phyloP scores from a whole-genome alignment of 2,329 filamentous ascomycete species.

The Cladosporium sp. region DNA sequence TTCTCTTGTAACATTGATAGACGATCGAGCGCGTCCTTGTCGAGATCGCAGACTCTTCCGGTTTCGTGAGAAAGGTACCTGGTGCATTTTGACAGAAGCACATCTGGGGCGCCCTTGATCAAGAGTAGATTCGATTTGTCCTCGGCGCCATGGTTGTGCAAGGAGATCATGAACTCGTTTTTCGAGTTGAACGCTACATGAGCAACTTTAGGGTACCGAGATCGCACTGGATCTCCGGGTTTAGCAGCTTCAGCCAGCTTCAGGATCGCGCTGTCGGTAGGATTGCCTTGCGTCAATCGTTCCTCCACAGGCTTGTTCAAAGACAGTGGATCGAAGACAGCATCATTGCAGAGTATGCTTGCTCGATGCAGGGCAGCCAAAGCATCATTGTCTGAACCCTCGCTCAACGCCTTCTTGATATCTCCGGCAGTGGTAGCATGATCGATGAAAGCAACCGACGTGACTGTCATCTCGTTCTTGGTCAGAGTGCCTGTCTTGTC shows the following conservation, averaged over 20 bases:
- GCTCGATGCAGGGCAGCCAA: constrained; percentile 28
- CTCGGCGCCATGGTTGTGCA: constrained; percentile 15
- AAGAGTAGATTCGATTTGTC: constrained; percentile 23
- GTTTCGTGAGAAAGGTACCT: neutral
- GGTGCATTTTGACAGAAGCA: constrained; percentile 23
- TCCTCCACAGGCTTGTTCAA: constrained; percentile 33
- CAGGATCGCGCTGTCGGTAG: constrained; percentile 42
- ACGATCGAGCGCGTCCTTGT: constrained; percentile 29
- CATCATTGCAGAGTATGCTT: constrained; percentile 41
- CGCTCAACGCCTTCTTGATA: constrained; percentile 23
- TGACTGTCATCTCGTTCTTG: constrained; percentile 45
- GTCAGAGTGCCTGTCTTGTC: constrained; percentile 44
- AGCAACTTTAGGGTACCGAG: constrained; percentile 29
- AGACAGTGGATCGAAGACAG: constrained; percentile 39
- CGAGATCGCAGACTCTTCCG: constrained; percentile 34
- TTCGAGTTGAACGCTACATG: constrained; percentile 50
- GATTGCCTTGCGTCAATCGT: constrained; percentile 39
- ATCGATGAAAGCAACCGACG: constrained; percentile 37
- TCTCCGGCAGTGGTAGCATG: constrained; percentile 24
- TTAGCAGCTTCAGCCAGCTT: constrained; percentile 33
- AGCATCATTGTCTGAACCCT: neutral
- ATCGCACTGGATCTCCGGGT: constrained; percentile 5
- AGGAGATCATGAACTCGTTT: constrained; percentile 49
- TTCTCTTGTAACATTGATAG: constrained; percentile 38
- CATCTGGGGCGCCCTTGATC: constrained; percentile 24